Percentiles rank a stretch among this genome's conserved stretches.
These are phyloP conservation scores for Calonectria honghensis DNA, from an alignment of 2,329 filamentous ascomycete species.

Conservation along the genomic window DNA sequence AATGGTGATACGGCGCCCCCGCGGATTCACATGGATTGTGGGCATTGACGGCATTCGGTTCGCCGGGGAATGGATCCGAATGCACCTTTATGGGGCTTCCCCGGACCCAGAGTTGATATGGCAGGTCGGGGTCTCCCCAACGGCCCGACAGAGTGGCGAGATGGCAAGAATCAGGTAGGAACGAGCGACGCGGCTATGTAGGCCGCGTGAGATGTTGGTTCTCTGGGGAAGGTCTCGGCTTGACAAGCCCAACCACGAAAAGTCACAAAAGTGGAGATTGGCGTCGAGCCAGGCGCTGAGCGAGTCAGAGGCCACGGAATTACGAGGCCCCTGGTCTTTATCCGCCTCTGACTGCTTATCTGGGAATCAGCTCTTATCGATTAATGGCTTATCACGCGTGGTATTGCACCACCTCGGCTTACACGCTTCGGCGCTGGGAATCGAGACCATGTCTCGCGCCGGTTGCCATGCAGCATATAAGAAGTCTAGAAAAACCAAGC, in stretches of 20 bases:
- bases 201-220: neutral
- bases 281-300: neutral
- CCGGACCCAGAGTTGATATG: neutral
- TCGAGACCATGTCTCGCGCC: no score
- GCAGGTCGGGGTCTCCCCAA: neutral
- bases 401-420: neutral
- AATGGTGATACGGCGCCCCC: neutral
- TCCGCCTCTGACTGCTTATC: slow-evolving; percentile 3
- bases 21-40: neutral
- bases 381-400: neutral
- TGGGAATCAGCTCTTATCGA: slow-evolving; percentile 6
- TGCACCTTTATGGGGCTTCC: neutral
- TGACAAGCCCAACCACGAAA: neutral
- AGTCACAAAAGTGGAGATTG: neutral
- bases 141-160: neutral
- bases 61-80: neutral
- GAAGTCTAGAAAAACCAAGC: neutral
- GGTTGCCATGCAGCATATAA: neutral
- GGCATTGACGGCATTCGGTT: neutral
- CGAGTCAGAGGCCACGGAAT: neutral
- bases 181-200: neutral
- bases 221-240: neutral
- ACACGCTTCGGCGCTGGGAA: neutral
- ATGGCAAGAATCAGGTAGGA: neutral
- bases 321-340: neutral